Evolutionary conservation across 2,329 filamentous ascomycete species (phyloP), one percentile per base, ranked within the genome.

Genomic region (Cladobotryum protrusum): DNA sequence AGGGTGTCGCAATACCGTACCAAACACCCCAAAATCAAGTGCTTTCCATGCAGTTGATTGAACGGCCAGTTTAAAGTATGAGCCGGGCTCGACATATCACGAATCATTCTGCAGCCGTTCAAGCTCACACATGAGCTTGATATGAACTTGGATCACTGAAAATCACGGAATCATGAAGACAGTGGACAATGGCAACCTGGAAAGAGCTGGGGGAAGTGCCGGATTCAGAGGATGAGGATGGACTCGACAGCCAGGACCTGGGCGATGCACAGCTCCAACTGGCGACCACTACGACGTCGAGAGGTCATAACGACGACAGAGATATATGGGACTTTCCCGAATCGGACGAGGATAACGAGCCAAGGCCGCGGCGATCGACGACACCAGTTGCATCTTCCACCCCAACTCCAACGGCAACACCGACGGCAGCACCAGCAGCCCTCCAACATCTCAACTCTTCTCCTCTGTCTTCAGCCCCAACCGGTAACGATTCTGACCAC

Each of bases 121-220:
- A 29, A 29, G 6, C 24, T 29, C 24, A 8, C 6, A 8, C 11
- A 8, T 29, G 24, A 29, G 24, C 11, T 29, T 29, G 24, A 8
- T 8, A 9, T 29, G 24, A 29, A 29, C 6, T 29, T 9, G 24
- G 11, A 29, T 29, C 24, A 9, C 11, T 9, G 24, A 29, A 29
- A 29, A 29, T 29, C 20, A 37, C 24, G 34, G 56, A 49, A 66
- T 55, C 54, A 68, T 66, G 61, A 59, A 45, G 54, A 49, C 46
- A 36, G 48, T 48, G 48, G 48, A 64, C 44, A 56, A 76, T 76
- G 74, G 64, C 62, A 50, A 70, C 69, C 56, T 77, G 74, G 74
- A 76, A 70, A 68, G 71, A 73, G 57, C 61, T 72, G 62, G 74
- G 74, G 59, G 72, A 74, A 60, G 68, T 77, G 56, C 74, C 74